Evolutionary conservation across 768 basidiomycete genomes (phyloP).

Genomic region (Trametes villosa): DNA sequence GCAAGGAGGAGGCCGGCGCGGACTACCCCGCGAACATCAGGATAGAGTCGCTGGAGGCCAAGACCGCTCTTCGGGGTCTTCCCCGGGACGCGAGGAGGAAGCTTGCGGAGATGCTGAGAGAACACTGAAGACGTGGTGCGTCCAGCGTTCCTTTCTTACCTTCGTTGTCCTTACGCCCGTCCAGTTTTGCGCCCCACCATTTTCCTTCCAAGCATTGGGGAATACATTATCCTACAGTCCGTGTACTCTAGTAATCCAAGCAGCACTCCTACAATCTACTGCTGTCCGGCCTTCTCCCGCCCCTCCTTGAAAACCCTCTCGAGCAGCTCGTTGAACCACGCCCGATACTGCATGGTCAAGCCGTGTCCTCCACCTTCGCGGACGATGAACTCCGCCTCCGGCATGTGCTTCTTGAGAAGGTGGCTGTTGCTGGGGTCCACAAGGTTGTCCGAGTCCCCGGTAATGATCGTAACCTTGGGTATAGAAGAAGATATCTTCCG

Average conservation of each 20-base stretch:
- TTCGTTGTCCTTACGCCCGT: background rate
- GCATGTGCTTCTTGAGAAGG: slow-evolving; percentile 60
- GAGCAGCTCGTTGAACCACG: slow-evolving; percentile 58
- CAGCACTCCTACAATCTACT: background rate
- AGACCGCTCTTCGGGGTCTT: slow-evolving; percentile 44
- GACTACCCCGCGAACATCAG: slow-evolving; percentile 55
- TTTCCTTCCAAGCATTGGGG: background rate
- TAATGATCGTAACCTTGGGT: slow-evolving; percentile 70
- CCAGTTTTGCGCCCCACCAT: background rate
- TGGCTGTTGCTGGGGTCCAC: slow-evolving; percentile 55
- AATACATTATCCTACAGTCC: slow-evolving; percentile 1
- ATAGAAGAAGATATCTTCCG: slow-evolving; percentile 48
- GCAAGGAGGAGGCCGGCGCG: slow-evolving; percentile 42
- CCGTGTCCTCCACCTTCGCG: slow-evolving; percentile 72
- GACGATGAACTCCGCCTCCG: slow-evolving; percentile 53
- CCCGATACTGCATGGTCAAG: slow-evolving; percentile 51
- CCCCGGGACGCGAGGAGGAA: slow-evolving; percentile 42
- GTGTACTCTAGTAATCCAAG: slow-evolving; percentile 3
- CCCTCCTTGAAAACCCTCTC: slow-evolving; percentile 63
- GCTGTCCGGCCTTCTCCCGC: slow-evolving; percentile 17
- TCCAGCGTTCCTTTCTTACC: background rate
- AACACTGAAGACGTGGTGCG: slow-evolving; percentile 27
- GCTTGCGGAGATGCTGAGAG: slow-evolving; percentile 43
- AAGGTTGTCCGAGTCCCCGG: slow-evolving; percentile 68
- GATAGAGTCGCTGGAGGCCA: slow-evolving; percentile 50